Conservation (phyloP, 345 rosid genomes). For the Hibiscus trionum region DNA sequence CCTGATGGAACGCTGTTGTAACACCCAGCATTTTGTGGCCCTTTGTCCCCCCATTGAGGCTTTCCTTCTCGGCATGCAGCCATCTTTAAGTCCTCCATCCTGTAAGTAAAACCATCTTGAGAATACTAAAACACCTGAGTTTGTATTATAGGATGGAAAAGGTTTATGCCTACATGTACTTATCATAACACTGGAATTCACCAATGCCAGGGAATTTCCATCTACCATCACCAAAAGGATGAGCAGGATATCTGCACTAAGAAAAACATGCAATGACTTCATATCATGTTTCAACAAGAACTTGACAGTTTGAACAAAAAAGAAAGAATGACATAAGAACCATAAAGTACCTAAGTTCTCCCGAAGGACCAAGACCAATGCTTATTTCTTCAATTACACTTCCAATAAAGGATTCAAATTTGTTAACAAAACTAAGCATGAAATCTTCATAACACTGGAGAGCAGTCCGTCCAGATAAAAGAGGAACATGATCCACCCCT, state of each 20-base stretch:
- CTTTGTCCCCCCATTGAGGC: slow-evolving; percentile 55
- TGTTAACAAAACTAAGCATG: slow-evolving; percentile 46
- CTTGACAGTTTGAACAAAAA: background rate
- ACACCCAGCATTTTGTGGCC: slow-evolving; percentile 55
- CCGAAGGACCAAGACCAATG: slow-evolving; percentile 64
- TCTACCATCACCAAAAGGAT: slow-evolving; percentile 57
- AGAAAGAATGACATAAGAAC: slow-evolving; percentile 1
- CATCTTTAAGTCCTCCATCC: slow-evolving; percentile 66
- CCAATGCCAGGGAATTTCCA: slow-evolving; percentile 71
- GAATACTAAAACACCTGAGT: slow-evolving; percentile 3
- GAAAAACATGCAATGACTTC: slow-evolving; percentile 14
- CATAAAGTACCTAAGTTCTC: slow-evolving; percentile 48
- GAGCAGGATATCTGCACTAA: slow-evolving; percentile 56
- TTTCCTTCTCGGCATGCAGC: slow-evolving; percentile 56
- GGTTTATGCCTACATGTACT: slow-evolving; percentile 45
- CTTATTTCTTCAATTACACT: slow-evolving; percentile 59
- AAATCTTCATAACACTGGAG: slow-evolving; percentile 62
- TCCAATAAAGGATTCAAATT: slow-evolving; percentile 41
- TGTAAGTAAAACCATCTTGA: slow-evolving; percentile 21
- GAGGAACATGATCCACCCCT: slow-evolving; percentile 59
- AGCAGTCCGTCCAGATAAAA: slow-evolving; percentile 54
- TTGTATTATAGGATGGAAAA: background rate
- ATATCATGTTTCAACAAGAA: slow-evolving; percentile 8
- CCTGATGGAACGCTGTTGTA: slow-evolving; percentile 54
- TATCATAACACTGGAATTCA: slow-evolving; percentile 71